Percentiles rank a stretch among this genome's conserved stretches.
Evolutionary conservation across 345 rosid genomes (phyloP).

Genomic region (Punica granatum): DNA sequence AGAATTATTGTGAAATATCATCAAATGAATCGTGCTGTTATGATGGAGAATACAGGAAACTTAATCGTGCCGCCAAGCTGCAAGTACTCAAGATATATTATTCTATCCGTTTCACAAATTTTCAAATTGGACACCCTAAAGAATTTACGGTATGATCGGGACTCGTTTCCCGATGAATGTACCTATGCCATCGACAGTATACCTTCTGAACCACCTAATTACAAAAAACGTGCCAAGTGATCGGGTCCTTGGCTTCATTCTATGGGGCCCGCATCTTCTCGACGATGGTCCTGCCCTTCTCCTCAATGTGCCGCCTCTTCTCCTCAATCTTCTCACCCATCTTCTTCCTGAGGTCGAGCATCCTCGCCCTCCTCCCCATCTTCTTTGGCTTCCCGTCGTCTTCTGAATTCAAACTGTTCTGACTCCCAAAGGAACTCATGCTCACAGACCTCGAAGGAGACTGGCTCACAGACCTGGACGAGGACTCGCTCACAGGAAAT

Average conservation of each 20-base stretch:
- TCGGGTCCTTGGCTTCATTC: background rate
- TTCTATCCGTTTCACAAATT: too few relatives aligned
- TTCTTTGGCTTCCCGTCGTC: constrained; percentile 51
- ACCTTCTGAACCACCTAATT: background rate
- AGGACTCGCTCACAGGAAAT: constrained; percentile 17
- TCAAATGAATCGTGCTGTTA: too few relatives aligned
- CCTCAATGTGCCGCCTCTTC: constrained; percentile 79
- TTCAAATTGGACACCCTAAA: too few relatives aligned
- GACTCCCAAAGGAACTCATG: background rate
- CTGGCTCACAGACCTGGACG: constrained; percentile 8
- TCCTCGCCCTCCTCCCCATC: constrained; percentile 57
- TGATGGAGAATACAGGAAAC: too few relatives aligned
- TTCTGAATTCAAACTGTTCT: constrained; percentile 23
- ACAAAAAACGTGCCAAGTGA: background rate
- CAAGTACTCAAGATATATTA: too few relatives aligned
- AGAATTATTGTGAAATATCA: too few relatives aligned
- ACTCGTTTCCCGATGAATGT: too few relatives aligned
- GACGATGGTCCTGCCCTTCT: constrained; percentile 61
- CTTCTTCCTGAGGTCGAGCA: constrained; percentile 78
- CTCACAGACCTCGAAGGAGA: constrained; percentile 2
- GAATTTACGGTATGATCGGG: too few relatives aligned
- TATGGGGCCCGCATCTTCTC: constrained; percentile 79
- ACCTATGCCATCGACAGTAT: too few relatives aligned
- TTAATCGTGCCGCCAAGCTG: too few relatives aligned
- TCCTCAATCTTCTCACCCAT: constrained; percentile 91